Percentiles rank a stretch among this genome's conserved stretches.
phyloP scores from a whole-genome alignment of 73 alveolate species.

The Paramecium primaurelia region DNA sequence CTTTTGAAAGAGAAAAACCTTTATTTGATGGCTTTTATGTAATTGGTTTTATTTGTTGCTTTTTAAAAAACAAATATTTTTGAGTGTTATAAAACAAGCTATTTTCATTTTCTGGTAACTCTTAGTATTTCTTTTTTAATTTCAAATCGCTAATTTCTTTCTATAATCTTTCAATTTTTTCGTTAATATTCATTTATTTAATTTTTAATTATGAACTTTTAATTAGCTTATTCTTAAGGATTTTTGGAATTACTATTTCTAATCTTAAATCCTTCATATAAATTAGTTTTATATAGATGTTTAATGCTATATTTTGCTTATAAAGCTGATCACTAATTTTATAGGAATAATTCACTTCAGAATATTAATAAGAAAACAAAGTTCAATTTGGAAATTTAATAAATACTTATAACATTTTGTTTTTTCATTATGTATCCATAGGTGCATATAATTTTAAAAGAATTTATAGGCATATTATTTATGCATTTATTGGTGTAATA shows the following conservation, averaged over 20 bases:
- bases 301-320: not conserved
- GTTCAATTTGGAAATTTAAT: not conserved
- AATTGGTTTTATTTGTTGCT: not conserved
- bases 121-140: not conserved
- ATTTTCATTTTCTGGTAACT: not conserved
- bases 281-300: not conserved
- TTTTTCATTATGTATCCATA: not conserved
- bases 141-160: constrained; percentile 1
- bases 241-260: not conserved
- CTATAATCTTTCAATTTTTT: constrained; percentile 4
- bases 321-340: not conserved
- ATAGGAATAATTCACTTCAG: not conserved
- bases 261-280: not conserved
- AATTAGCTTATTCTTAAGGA: not conserved
- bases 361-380: not conserved
- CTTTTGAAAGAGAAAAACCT: constrained; percentile 28
- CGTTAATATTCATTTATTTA: constrained; percentile 31
- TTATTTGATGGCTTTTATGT: not conserved
- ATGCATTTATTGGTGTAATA: not conserved
- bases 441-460: not conserved
- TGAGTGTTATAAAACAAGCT: not conserved
- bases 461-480: not conserved
- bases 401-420: not conserved
- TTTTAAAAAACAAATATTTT: not conserved
- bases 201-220: not conserved